Evolutionary conservation across 345 rosid species (phyloP), one percentile per base, ranked within the genome.

Genomic region (Arabis hirsuta): DNA sequence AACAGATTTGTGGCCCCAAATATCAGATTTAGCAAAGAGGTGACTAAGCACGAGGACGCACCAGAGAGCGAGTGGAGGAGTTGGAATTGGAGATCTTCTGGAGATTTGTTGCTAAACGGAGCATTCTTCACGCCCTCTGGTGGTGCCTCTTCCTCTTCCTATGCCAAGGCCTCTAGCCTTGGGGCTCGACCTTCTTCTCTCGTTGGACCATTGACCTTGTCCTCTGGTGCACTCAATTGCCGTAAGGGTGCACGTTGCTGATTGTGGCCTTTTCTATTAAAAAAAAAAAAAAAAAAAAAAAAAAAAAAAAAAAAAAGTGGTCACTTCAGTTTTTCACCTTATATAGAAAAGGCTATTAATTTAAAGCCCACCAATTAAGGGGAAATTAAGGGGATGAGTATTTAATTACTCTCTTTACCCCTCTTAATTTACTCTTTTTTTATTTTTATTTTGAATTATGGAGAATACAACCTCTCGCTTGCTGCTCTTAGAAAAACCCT

Each of bases 1-100:
- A 90, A 90, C 57, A 81, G 91, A 75, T 90, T 88, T 72, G 12
- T 57, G 12, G 96, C 96, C 1, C 96, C 96, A 0, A 64, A 88
- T 3, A 20, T 11, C 19, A 69, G 88, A 73, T 86, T 81, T 77
- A 86, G 86, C 73, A 90, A 90, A 80, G 96, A 90, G 82, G 83
- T 86, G 14, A 86, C 90, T 7, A 86, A 84, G 44, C 83, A 72
- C 6, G 90, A 86, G 67, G 81, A 86, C 34, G 79, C 90, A 0
- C 71, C 86, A 11, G 51, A 58, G 65, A 81, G 81, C 19, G 67
- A 82, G 50, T 86, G 90, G 90, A 82, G 81, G 80, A 62, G 61
- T 1, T 86, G 90, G 90, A 82, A 84, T 50, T 86, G 90, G 90
- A 84, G 88, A 41, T 82, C 90, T 0, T 76, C 81, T 39, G 88